Evolutionary conservation across 352 stramenopile species (phyloP), one percentile per base, ranked within the genome.

Genomic region (Phytophthora idaei): DNA sequence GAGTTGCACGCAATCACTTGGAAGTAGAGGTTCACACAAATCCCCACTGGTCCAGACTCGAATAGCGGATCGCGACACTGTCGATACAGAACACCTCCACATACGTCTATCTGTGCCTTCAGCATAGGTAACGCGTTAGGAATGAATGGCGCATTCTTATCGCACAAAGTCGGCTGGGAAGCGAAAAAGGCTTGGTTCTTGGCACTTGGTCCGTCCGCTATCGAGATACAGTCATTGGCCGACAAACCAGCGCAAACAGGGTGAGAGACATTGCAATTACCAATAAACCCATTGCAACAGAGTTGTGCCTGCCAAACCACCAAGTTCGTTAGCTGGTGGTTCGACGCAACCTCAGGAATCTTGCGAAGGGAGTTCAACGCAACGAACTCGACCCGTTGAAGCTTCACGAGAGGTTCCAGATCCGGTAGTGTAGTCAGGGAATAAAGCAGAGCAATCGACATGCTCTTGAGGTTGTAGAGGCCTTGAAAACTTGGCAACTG

Each of bases 261-360:
- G 6, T 49, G 17, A 9, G 52, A 56, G 10, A 54, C 15, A 4
- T 63, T 54, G 57, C 65, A 76, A 1, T 36, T 25, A 0, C 57
- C 48, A 3, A 78, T 8, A 53, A 66, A 73, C 2, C 67, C 53
- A 53, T 75, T 73, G 28, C 71, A 76, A 36, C 67, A 77, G 1
- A 62, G n/a, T 11, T 42, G 46, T 2, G 48, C 21, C 21, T 32
- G 21, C 45, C 17, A 50, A 32, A 50, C 8, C 1, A 63, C 10
- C 7, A 10, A 11, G 34, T 54, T 8, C 10, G 12, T 29, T 9
- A 49, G 28, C n/a, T 59, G 55, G 2, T 36, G 39, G 44, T 50
- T 60, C 10, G 56, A 53, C 2, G 44, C 12, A 32, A 68, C 15
- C 3, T 65, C 47, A 12, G 42, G 42, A 29, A 48, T 8, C 11